phyloP scores from a whole-genome alignment of 306 rosid genomes.

The Trichosanthes cucumerina region DNA sequence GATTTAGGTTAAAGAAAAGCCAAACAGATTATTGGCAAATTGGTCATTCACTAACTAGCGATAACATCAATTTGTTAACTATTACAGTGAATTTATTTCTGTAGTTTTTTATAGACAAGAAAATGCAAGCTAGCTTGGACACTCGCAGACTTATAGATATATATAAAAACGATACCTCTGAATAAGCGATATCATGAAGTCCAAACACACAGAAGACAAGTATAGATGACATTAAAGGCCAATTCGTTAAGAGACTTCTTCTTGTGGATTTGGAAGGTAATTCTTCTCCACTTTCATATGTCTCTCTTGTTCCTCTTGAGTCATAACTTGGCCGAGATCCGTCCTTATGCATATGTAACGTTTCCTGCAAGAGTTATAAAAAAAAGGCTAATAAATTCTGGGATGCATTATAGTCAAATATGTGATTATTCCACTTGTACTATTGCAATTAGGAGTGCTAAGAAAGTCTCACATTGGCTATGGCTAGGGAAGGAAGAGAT shows the following conservation, averaged over 20 bases:
- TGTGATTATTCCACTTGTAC: no score
- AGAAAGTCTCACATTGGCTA: no score
- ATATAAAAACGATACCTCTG: slow-evolving; percentile 35
- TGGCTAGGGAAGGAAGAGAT: no score
- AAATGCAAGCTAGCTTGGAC: no score
- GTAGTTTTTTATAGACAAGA: no score
- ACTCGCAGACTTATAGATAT: no score
- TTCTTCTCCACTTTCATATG: slow-evolving; percentile 10
- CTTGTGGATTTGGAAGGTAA: slow-evolving; percentile 12
- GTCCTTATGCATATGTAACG: slow-evolving; percentile 50
- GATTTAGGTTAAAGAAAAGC: not conserved
- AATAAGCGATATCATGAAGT: slow-evolving; percentile 71
- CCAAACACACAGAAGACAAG: slow-evolving; percentile 40
- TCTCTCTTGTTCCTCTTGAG: not conserved
- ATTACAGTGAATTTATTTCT: no score
- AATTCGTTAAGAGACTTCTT: slow-evolving; percentile 52
- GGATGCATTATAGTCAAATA: no score
- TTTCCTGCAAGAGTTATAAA: slow-evolving; percentile 34
- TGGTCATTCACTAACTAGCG: no score
- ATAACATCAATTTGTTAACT: no score
- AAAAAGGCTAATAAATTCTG: no score
- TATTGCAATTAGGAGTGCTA: no score
- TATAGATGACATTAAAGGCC: slow-evolving; percentile 80
- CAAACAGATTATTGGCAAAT: not conserved
- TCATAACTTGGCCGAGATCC: slow-evolving; percentile 14